Conservation (phyloP, 2,329 filamentous ascomycete species). For the Myrmaecium sp. region DNA sequence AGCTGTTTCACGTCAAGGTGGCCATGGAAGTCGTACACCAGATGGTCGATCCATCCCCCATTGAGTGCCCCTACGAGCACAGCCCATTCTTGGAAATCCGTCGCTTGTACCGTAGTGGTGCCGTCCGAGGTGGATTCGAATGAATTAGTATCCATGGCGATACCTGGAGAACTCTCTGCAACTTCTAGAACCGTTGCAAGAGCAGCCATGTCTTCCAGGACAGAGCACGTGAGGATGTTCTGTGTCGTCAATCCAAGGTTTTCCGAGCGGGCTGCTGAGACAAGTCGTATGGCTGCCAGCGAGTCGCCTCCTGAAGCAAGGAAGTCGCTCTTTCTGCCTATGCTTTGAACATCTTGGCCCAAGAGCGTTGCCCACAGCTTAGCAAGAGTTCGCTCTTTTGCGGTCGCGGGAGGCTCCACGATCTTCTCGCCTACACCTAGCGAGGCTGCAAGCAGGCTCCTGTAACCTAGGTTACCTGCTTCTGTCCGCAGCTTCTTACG, state of each 20-base stretch:
- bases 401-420: no score
- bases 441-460: no score
- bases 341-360: no score
- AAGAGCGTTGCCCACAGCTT: no score
- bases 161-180: neutral
- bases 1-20: neutral
- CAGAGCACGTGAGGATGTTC: conserved; percentile 2
- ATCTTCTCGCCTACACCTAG: no score
- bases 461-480: no score
- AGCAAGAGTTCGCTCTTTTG: no score
- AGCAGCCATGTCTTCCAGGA: neutral
- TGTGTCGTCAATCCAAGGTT: neutral
- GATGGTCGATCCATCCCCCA: conserved; percentile 3
- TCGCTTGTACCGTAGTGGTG: conserved; percentile 1
- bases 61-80: conserved; percentile 1
- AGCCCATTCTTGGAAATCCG: conserved; percentile 2
- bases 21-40: conserved; percentile 1
- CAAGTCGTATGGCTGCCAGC: neutral
- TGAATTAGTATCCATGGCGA: neutral
- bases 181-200: conserved; percentile 1
- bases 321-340: no score
- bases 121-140: conserved; percentile 1
- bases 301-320: conserved; percentile 2
- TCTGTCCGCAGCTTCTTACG: no score
- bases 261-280: neutral